phyloP scores from a whole-genome alignment of 768 basidiomycete genomes.

The Termitomyces bulborhizus region DNA sequence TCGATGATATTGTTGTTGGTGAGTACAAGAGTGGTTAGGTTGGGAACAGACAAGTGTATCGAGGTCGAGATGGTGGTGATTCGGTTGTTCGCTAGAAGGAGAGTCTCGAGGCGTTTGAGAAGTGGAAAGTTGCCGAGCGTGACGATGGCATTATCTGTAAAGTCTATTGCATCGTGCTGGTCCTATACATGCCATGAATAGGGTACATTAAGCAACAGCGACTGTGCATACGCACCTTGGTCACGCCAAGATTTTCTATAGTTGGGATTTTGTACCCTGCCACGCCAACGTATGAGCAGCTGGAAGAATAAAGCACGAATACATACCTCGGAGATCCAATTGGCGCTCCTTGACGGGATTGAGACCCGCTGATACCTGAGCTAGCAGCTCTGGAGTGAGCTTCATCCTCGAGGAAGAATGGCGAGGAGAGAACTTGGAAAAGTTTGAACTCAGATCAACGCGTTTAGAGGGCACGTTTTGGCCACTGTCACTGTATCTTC shows the following conservation, averaged over 20 bases:
- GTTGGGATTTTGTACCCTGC: constrained; percentile 90
- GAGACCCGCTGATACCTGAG: constrained; percentile 69
- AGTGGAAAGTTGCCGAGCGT: constrained; percentile 82
- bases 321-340: constrained; percentile 81
- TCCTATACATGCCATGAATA: constrained; percentile 43
- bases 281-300: constrained; percentile 18
- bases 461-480: constrained; percentile 14
- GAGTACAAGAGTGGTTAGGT: constrained; percentile 76
- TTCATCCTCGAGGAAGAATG: constrained; percentile 53
- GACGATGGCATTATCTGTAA: constrained; percentile 86
- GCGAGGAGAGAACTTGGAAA: constrained; percentile 20
- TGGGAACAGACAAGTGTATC: constrained; percentile 77
- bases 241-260: constrained; percentile 95
- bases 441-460: constrained; percentile 37
- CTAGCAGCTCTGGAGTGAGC: constrained; percentile 90
- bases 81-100: constrained; percentile 88
- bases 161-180: constrained; percentile 90
- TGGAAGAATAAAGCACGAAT: constrained; percentile 7
- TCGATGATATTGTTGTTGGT: constrained; percentile 78
- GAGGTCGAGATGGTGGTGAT: constrained; percentile 78
- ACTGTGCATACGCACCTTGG: constrained; percentile 49
- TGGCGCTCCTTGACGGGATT: constrained; percentile 87
- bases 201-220: constrained; percentile 9
- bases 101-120: constrained; percentile 75
- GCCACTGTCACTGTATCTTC: constrained; percentile 13